Conservation (phyloP, 106 monocot species). For the Ottelia alismoides region DNA sequence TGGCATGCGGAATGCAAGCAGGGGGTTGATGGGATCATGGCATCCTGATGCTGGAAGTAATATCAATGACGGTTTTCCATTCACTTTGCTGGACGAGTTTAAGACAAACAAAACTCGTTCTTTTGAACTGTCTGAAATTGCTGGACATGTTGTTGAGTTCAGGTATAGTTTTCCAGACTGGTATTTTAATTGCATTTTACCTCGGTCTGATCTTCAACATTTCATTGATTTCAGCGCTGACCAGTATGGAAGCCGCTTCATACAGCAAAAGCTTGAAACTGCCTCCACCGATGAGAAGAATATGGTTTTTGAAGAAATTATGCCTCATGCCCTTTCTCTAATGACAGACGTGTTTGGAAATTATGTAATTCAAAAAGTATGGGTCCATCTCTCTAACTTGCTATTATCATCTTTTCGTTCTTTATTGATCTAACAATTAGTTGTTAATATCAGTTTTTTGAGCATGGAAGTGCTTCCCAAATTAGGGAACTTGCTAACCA, state of each 20-base stretch:
- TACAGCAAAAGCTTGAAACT: conserved; percentile 86
- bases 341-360: conserved; percentile 97
- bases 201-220: background rate
- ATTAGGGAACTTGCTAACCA: conserved; percentile 50
- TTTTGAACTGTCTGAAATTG: conserved; percentile 86
- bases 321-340: conserved; percentile 39
- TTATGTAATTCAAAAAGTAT: conserved; percentile 75
- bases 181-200: background rate
- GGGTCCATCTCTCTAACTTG: too few relatives aligned
- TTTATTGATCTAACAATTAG: too few relatives aligned
- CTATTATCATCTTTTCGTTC: too few relatives aligned
- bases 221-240: conserved; percentile 35
- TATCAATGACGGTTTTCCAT: conserved; percentile 49
- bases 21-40: conserved; percentile 39
- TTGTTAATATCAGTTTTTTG: conserved; percentile 43
- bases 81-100: conserved; percentile 83
- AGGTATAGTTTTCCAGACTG: conserved; percentile 71
- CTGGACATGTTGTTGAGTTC: conserved; percentile 93
- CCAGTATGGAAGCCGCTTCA: conserved; percentile 83
- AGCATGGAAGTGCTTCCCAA: conserved; percentile 52
- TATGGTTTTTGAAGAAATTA: conserved; percentile 67
- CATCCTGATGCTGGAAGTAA: conserved; percentile 17
- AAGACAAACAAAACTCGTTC: conserved; percentile 86
- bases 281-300: conserved; percentile 54
- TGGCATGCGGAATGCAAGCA: conserved; percentile 50